Base-by-base conservation (phyloP, 306 rosid species). In the Cicer yamashitae region DNA sequence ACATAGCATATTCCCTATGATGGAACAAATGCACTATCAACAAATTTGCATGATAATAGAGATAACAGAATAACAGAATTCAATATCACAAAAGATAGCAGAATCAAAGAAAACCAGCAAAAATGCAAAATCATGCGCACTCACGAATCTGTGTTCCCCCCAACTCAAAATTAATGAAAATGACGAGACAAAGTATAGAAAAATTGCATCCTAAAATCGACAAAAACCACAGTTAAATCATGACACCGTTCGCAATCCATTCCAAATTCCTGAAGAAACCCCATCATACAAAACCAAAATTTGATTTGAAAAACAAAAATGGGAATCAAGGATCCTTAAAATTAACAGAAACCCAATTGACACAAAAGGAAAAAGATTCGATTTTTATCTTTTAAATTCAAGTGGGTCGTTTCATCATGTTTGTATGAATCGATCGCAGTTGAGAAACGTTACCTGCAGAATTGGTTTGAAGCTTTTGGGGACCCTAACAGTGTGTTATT, bases 361-460 rank as follows among this genome's bases (percentile, higher is more conserved):
- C 10, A 34, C 10, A 45, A 46, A 30, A 71, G 40, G 47, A 7
- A 67, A 50, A 77, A 54, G 76, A 76, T 74, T 81, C 43, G 7
- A 62, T 15, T 41, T 74, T 70, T 51, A 78, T 17, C 50, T 17
- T 43, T 43, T 25, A 1, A 60, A 8, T 13, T 10, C 63, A 58
- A 25, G 43, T 74, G 85, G 71, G 59, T 66, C 1, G 30, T 59
- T 18, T 67, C 30, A 18, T 67, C 6, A 37, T 53, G 50, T 4
- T 4, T 8, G 10, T 40, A 1, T 59, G 3, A 11, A 81, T 60
- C 44, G 45, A 75, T 52, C 38, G 30, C 11, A 47, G 52, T 46
- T 2, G 70, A 43, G 60, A 47, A 47, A 37, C 53, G 57, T 22
- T 81, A 85, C 91, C 88, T 84, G 61, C 18, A 65, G 71, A 76